Base-by-base conservation (phyloP, 2,329 filamentous ascomycete genomes). In the Rhynchosporium secalis region DNA sequence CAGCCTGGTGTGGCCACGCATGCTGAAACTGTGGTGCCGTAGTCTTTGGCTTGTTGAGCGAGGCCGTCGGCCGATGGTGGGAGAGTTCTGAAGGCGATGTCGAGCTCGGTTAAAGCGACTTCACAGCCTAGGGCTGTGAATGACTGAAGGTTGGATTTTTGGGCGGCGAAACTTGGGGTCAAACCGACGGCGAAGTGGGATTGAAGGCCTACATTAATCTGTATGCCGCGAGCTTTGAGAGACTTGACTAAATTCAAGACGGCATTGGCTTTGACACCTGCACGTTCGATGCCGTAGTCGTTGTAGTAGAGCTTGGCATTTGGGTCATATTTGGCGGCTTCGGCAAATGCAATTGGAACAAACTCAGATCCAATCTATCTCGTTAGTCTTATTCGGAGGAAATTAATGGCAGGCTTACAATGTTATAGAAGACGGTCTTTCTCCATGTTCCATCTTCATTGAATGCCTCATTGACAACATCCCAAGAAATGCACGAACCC, bases 401-500 rank as follows among this genome's bases (percentile, higher is more conserved):
- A 12, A 28, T 28, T 29, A 26, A 7, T 15, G 28, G 10, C 2
- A n/a, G 51, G 40, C 62, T 51, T 47, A 66, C 66, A 40, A 77
- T 79, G 45, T 78, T 74, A 73, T 81, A 81, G 74, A 84, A 88
- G 65, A 87, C 77, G 62, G 75, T 78, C 56, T 76, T 66, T 61
- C 84, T 78, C 74, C 78, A 84, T 12, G 77, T 80, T 15, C 83
- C 84, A 67, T 83, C 80, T 28, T 88, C 85, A 61, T 82, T 79
- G 58, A 86, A 79, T 10, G 81, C 83, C 76, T 89, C 86, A 71
- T 89, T 89, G 26, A 88, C 81, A 0, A 89, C 86, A 63, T 89
- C 86, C 85, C 85, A 89, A 36, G 81, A 79, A 71, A 84, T 83
- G 73, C 85, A 86, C 67, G 83, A 78, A 60, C 83, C 81, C 72